Conservation (phyloP, 1,284 basidiomycete genomes). For the Cryptococcus sp. region DNA sequence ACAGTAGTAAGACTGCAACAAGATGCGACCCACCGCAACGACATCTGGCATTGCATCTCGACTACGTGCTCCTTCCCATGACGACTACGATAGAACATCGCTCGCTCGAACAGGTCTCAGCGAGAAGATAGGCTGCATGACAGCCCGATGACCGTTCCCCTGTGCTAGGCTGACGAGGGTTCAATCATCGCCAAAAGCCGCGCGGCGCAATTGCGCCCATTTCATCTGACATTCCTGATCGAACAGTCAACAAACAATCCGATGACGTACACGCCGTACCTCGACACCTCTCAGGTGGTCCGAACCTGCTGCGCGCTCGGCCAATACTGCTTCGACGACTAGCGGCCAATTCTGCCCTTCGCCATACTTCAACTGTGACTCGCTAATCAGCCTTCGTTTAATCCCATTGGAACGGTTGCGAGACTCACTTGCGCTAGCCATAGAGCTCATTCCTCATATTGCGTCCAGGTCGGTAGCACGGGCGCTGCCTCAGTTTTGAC, state of each 20-base stretch:
- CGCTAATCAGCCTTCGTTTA: background rate
- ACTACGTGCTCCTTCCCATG: too few relatives aligned
- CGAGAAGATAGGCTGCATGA: too few relatives aligned
- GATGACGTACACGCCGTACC: background rate
- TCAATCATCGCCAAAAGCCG: conserved; percentile 1
- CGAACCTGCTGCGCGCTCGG: background rate
- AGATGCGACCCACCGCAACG: too few relatives aligned
- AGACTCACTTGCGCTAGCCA: conserved; percentile 12
- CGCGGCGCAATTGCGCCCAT: background rate
- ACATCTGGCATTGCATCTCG: too few relatives aligned
- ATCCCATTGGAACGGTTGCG: background rate
- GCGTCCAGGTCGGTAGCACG: background rate
- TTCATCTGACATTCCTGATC: conserved; percentile 2
- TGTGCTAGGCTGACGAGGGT: too few relatives aligned
- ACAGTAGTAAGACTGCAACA: too few relatives aligned
- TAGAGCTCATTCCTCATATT: conserved; percentile 8
- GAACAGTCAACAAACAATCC: background rate
- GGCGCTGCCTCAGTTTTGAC: background rate
- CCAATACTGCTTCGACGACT: background rate
- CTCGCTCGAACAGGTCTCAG: too few relatives aligned
- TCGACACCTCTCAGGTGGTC: too few relatives aligned
- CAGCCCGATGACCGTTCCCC: too few relatives aligned
- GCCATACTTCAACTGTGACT: conserved; percentile 5
- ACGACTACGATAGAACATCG: too few relatives aligned
- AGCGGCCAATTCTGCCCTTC: conserved; percentile 2